A percentile compares a stretch with the other conserved stretches of the same genome.
Evolutionary conservation across 495 filamentous ascomycete species (phyloP).

Genomic region (Gamarada debralockiae): DNA sequence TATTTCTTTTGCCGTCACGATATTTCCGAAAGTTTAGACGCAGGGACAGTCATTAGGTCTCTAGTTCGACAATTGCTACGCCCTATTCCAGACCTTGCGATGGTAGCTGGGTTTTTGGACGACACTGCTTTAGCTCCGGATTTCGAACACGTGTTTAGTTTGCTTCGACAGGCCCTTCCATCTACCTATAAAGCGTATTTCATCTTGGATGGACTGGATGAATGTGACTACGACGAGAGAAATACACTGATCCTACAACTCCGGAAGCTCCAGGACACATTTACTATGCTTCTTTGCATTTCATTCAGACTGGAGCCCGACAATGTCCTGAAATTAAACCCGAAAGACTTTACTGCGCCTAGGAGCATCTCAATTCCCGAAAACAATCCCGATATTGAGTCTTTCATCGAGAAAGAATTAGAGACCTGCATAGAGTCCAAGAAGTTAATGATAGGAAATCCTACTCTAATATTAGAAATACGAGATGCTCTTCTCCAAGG

Average conservation of each 20-base stretch:
- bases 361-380: conserved; percentile 30
- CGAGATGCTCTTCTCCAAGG: conserved; percentile 29
- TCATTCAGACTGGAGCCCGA: conserved; percentile 31
- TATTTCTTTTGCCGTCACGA: conserved; percentile 44
- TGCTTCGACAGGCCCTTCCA: conserved; percentile 24
- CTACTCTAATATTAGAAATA: conserved; percentile 34
- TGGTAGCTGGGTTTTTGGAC: conserved; percentile 20
- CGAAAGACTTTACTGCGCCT: conserved; percentile 14
- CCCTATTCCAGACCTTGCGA: conserved; percentile 18
- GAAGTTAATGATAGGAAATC: conserved; percentile 32
- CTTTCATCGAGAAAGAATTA: conserved; percentile 33
- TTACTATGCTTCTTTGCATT: conserved; percentile 30
- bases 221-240: conserved; percentile 29
- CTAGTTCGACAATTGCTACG: conserved; percentile 36
- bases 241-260: conserved; percentile 24
- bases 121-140: conserved; percentile 16
- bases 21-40: conserved; percentile 33
- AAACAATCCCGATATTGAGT: conserved; percentile 36
- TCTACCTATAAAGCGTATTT: conserved; percentile 26
- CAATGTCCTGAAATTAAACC: conserved; percentile 19
- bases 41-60: conserved; percentile 35
- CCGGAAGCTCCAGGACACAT: conserved; percentile 24
- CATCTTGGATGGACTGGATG: conserved; percentile 36
- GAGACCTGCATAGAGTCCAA: conserved; percentile 28
- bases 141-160: conserved; percentile 19